phyloP scores from a whole-genome alignment of 768 basidiomycete species.

The Grammothele lineata region DNA sequence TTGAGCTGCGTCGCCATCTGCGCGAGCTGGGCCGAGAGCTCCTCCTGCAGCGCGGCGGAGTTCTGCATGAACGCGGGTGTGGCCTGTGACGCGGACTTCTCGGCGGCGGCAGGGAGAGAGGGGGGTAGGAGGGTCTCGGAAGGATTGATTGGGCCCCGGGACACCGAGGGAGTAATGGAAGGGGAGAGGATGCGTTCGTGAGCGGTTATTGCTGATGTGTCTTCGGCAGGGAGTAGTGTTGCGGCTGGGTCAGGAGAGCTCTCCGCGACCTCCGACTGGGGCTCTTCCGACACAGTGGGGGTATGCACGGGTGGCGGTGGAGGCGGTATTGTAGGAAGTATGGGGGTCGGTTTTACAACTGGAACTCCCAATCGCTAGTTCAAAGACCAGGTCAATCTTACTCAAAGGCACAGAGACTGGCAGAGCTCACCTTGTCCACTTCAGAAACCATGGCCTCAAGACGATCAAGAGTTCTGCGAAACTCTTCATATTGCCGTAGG shows the following conservation, averaged over 20 bases:
- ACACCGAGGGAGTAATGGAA: slow-evolving; percentile 25
- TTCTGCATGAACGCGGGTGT: slow-evolving; percentile 43
- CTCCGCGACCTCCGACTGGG: slow-evolving; percentile 16
- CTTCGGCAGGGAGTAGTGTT: slow-evolving; percentile 22
- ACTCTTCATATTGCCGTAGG: slow-evolving; percentile 33
- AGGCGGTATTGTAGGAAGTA: slow-evolving; percentile 53
- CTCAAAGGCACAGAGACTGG: not conserved
- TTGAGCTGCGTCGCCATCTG: slow-evolving; percentile 88
- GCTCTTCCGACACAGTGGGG: slow-evolving; percentile 3
- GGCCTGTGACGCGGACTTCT: slow-evolving; percentile 4
- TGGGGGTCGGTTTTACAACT: slow-evolving; percentile 37
- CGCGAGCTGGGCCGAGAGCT: slow-evolving; percentile 69
- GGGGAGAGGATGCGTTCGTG: slow-evolving; percentile 40
- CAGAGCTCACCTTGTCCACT: slow-evolving; percentile 45
- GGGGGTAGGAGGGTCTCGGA: slow-evolving; percentile 26
- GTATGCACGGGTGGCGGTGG: slow-evolving; percentile 19
- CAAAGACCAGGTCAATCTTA: too few relatives aligned
- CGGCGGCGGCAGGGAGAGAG: slow-evolving; percentile 21
- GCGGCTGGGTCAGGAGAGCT: slow-evolving; percentile 13
- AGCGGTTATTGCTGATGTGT: slow-evolving; percentile 19
- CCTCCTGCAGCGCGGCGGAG: slow-evolving; percentile 64
- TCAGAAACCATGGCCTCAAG: slow-evolving; percentile 50
- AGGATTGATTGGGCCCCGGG: slow-evolving; percentile 19
- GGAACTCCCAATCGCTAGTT: slow-evolving; percentile 40
- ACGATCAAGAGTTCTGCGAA: slow-evolving; percentile 47